Base-by-base conservation (phyloP, 1,139 yeast genomes). In the Candida glucosophila region DNA sequence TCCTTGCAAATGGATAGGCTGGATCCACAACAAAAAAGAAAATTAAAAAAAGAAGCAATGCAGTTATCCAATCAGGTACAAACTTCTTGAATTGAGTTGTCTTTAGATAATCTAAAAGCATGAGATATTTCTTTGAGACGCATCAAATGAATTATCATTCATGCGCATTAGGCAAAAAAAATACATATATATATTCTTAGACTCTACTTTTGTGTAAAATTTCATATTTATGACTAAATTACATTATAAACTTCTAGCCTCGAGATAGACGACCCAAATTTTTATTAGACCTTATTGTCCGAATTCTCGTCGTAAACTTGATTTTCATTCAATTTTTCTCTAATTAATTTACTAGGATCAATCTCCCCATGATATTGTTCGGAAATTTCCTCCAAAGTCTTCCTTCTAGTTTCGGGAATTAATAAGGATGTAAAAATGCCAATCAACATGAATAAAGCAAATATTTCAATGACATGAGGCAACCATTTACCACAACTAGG, bases 391-490 rank as follows among this genome's bases (percentile, higher is more conserved):
- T 83, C 95, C 44, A 83, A 70, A 26, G 94, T 80, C 73, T 69
- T 74, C 67, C 94, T 74, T 73, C 78, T 81, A 39, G 95, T 83
- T 67, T 85, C 95, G 43, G 95, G 95, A 40, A 83, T 58, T 44
- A 81, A 67, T 29, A 80, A 49, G 13, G 90, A 56, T 26, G 76
- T 55, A 43, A 65, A 55, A 42, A 76, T 47, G 61, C 95, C 95
- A 29, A 77, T 41, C 56, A 83, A 67, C 94, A 85, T 83, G 73
- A 85, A 85, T 32, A 82, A 66, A 11, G 95, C 94, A 49, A 81
- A 85, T 53, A 85, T 82, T 62, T 82, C 85, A 92, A 85, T 81
- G 37, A 83, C 93, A 44, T 83, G 94, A 29, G 85, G 82, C 50
- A 83, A 70, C 77, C 72, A 83, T n/a, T n/a, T n/a, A n/a, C 39